phyloP scores from a whole-genome alignment of 192 early-diverging fungal species.

The Podila minutissima region DNA sequence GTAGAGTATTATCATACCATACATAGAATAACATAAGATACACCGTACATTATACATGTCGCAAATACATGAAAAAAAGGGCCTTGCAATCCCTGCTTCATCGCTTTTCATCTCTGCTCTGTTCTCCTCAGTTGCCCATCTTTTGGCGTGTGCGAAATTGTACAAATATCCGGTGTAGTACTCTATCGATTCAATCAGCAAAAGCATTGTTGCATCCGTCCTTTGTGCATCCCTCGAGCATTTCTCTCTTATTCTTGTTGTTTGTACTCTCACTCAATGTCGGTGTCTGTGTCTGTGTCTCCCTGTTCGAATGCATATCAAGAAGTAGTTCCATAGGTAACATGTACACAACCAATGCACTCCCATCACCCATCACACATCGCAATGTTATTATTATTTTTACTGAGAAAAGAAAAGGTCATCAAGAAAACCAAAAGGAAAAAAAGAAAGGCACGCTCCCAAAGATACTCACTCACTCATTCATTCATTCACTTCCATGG shows the following conservation, averaged over 20 bases:
- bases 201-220: not conserved
- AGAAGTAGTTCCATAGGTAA: too few species aligned
- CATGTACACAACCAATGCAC: too few species aligned
- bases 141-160: not conserved
- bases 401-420: not conserved
- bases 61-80: too few species aligned
- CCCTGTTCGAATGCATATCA: too few species aligned
- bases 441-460: not conserved
- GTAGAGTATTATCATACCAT: not conserved
- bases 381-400: not conserved
- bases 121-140: too few species aligned
- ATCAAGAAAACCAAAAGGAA: conserved; percentile 1
- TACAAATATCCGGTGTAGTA: conserved; percentile 25
- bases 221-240: conserved; percentile 9
- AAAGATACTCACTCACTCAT: too few species aligned
- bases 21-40: not conserved
- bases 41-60: not conserved
- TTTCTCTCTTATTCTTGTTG: not conserved
- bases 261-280: not conserved
- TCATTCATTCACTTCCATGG: too few species aligned
- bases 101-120: not conserved
- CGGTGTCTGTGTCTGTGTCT: too few species aligned
- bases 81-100: not conserved
- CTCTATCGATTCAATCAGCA: conserved; percentile 17
- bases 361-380: too few species aligned